Evolutionary conservation across 139 green algal genomes (phyloP), one percentile per base, ranked within the genome.

Genomic region (Closterium sp.): DNA sequence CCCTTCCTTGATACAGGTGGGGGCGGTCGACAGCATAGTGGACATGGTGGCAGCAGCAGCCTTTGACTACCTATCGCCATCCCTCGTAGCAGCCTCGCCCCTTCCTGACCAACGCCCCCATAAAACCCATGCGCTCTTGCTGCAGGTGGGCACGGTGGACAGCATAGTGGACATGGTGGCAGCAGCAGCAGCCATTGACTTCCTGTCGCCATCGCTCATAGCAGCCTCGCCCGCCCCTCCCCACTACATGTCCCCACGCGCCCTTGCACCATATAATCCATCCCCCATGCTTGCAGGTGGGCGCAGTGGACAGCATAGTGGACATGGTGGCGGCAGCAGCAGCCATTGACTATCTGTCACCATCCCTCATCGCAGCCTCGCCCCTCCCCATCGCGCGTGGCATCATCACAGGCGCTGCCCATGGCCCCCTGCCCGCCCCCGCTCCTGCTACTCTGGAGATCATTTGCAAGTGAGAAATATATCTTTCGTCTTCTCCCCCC

Each of bases 161-260:
- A 90, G 69, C 87, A 94, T 94, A 36, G 88, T 91, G 0, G 91
- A 94, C 38, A 87, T 94, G 16, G 87, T 94, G n/a, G 87, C 87
- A 2, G 91, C 91, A 19, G 83, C 91, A 28, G 32, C 89, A 31
- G 89, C 76, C 4, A 34, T 93, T 12, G 86, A 69, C 86, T 69
- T 85, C 86, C 8, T 88, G 4, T 1, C 25, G 10, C 88, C 88
- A 88, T 86, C 32, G 25, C 66, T 89, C 88, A 23, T 31, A 55
- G 34, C 55, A 87, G 43, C 36, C 31, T 34, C 33, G 87, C 36
- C 30, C 33, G 87, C 36, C 30, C 36, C 31, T 33, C 23, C 30
- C 33, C 87, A 84, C 19, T 88, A n/a, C n/a, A n/a, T n/a, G n/a
- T n/a, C n/a, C n/a, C n/a, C n/a, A 23, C 21, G 32, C 85, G 23